Percentiles rank a stretch among this genome's conserved stretches.
These are phyloP conservation scores for Neonectria magnoliae DNA, from an alignment of 2,329 filamentous ascomycete genomes.

Conservation along the genomic window DNA sequence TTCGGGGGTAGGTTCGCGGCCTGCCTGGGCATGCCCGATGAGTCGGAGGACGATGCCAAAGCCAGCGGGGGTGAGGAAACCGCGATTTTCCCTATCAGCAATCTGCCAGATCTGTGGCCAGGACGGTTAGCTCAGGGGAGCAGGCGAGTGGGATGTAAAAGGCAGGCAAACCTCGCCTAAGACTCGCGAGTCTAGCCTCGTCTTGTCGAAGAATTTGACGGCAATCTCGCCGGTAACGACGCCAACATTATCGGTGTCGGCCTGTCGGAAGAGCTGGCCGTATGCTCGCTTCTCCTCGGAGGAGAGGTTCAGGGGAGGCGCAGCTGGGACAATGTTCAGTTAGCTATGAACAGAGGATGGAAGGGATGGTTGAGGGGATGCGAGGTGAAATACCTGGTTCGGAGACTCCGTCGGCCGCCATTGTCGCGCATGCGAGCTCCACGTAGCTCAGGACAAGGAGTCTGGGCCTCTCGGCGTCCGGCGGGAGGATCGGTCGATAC, in stretches of 20 bases:
- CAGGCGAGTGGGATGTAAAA: not conserved
- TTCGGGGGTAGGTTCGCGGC: slow-evolving; percentile 81
- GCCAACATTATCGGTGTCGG: slow-evolving; percentile 89
- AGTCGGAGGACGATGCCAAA: slow-evolving; percentile 93
- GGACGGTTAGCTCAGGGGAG: slow-evolving; percentile 11
- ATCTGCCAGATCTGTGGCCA: slow-evolving; percentile 92
- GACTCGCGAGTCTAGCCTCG: slow-evolving; percentile 83
- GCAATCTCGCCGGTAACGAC: slow-evolving; percentile 96
- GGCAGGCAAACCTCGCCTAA: slow-evolving; percentile 79
- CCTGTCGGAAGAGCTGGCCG: slow-evolving; percentile 90
- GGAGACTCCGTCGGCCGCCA: slow-evolving; percentile 36
- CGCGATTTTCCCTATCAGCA: slow-evolving; percentile 95
- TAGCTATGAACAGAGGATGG: slow-evolving; percentile 22
- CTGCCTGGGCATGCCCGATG: slow-evolving; percentile 94
- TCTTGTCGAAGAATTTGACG: slow-evolving; percentile 98
- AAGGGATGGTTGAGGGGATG: not conserved
- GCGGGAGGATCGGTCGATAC: slow-evolving; percentile 22
- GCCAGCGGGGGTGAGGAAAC: slow-evolving; percentile 89
- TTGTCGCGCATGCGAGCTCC: slow-evolving; percentile 44
- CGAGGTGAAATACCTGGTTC: slow-evolving; percentile 35
- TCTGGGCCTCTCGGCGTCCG: slow-evolving; percentile 26
- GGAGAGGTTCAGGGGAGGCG: slow-evolving; percentile 83
- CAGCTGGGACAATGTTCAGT: slow-evolving; percentile 50
- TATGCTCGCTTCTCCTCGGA: slow-evolving; percentile 94
- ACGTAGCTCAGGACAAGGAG: slow-evolving; percentile 36